Base-by-base conservation (phyloP, 306 rosid species). In the Trifolium dubium region DNA sequence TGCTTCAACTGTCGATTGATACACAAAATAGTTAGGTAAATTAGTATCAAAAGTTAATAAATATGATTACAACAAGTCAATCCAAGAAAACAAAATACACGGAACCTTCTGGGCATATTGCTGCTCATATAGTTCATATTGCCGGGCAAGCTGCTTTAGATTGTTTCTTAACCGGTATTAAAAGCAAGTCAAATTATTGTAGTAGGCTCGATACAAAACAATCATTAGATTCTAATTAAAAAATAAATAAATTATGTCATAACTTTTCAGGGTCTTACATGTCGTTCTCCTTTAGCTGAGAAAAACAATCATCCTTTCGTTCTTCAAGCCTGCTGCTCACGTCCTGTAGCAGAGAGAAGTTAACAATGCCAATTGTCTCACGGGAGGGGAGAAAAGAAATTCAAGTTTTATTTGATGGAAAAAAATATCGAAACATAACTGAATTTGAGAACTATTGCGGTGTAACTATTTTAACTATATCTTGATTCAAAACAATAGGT, bases 231-330 rank as follows among this genome's bases (percentile, higher is more conserved):
- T n/a, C n/a, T n/a, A n/a, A n/a, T n/a, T n/a, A n/a, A n/a, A n/a
- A n/a, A n/a, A n/a, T n/a, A n/a, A n/a, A n/a, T n/a, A n/a, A n/a
- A n/a, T n/a, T n/a, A n/a, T n/a, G n/a, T n/a, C n/a, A n/a, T 6
- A 63, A 71, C 40, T 75, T 82, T 55, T 59, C 64, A 53, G 64
- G 77, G 78, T 77, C 96, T 89, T 91, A 93, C 98, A 81, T 88
- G 83, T 93, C 98, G 72, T 93, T 93, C 83, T 93, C 98, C 88
- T 87, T 87, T 59, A 93, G 88, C 90, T 91, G 98, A 74, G 92
- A 67, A 79, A 93, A 86, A 67, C 89, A 88, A 41, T 93, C 97
- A 64, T 91, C 92, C 83, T 93, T 93, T 74, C 91, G 98, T 85
- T 93, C 98, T 62, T 93, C 98, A 77, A 93, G 97, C 86, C 83